Evolutionary conservation across 1,284 basidiomycete species (phyloP).

Genomic region (Termitomyces sp.): DNA sequence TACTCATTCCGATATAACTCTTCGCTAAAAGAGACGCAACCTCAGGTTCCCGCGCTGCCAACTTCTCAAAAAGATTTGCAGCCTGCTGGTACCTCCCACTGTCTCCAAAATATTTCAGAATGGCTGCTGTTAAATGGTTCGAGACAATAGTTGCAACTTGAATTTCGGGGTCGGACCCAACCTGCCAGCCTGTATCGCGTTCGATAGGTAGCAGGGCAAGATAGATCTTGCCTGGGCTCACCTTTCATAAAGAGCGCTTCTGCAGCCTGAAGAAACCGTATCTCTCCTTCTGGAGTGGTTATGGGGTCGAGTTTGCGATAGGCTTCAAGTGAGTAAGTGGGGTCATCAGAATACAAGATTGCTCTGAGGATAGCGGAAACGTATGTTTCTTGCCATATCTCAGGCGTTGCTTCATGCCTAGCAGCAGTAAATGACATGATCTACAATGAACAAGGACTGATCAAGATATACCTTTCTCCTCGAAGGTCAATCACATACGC

Average conservation of each 20-base stretch:
- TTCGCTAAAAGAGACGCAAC: conserved; percentile 85
- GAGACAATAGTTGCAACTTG: conserved; percentile 98
- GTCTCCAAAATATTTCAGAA: conserved; percentile 97
- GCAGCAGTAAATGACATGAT: not conserved
- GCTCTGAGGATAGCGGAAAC: conserved; percentile 89
- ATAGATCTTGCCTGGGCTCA: conserved; percentile 23
- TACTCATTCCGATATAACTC: conserved; percentile 97
- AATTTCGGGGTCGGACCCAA: conserved; percentile 97
- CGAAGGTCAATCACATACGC: conserved; percentile 93
- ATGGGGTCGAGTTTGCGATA: conserved; percentile 97
- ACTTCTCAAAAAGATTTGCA: conserved; percentile 93
- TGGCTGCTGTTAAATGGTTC: conserved; percentile 92
- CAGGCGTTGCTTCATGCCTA: conserved; percentile 88
- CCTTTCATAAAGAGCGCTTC: conserved; percentile 91
- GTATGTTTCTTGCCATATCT: conserved; percentile 97
- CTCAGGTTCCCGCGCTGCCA: conserved; percentile 83
- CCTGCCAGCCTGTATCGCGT: conserved; percentile 81
- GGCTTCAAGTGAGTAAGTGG: conserved; percentile 86
- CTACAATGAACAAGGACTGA: not conserved
- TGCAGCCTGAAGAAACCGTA: conserved; percentile 87
- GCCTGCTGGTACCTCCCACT: conserved; percentile 84
- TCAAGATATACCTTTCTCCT: conserved; percentile 78
- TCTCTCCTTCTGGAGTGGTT: conserved; percentile 82
- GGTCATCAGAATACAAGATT: conserved; percentile 94
- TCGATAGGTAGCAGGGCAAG: not conserved